phyloP scores from a whole-genome alignment of 2,329 filamentous ascomycete genomes.

The Falciphora oryzae region DNA sequence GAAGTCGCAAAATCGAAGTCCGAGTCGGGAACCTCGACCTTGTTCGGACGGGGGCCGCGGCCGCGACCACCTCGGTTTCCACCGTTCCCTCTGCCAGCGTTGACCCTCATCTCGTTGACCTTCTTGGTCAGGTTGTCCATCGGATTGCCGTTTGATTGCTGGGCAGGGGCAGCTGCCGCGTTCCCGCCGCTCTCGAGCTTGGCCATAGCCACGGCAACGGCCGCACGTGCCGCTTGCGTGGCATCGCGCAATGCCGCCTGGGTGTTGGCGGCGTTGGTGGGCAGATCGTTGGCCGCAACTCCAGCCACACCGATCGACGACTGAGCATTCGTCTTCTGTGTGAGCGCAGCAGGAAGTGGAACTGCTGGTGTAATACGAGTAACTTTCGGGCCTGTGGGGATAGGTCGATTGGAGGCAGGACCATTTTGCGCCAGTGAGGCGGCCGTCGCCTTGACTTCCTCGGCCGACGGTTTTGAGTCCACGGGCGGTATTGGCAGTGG shows the following conservation, averaged over 20 bases:
- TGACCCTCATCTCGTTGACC: slow-evolving; percentile 70
- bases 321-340: slow-evolving; percentile 22
- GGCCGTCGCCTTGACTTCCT: slow-evolving; percentile 46
- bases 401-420: slow-evolving; percentile 30
- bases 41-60: slow-evolving; percentile 47
- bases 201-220: slow-evolving; percentile 76
- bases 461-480: slow-evolving; percentile 61
- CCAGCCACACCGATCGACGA: slow-evolving; percentile 6
- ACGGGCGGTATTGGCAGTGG: slow-evolving; percentile 56
- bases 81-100: slow-evolving; percentile 42
- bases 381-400: slow-evolving; percentile 42
- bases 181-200: slow-evolving; percentile 47
- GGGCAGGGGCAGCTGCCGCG: slow-evolving; percentile 17
- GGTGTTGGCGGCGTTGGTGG: slow-evolving; percentile 28
- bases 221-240: slow-evolving; percentile 68
- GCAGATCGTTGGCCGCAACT: slow-evolving; percentile 9
- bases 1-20: slow-evolving; percentile 89
- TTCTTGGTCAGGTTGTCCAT: slow-evolving; percentile 70
- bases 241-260: slow-evolving; percentile 54
- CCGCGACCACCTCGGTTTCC: slow-evolving; percentile 35
- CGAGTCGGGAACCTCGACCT: slow-evolving; percentile 81
- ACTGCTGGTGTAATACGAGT: slow-evolving; percentile 59
- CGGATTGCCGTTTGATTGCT: slow-evolving; percentile 35
- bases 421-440: slow-evolving; percentile 40
- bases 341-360: slow-evolving; percentile 49